Conservation (phyloP, 2,329 filamentous ascomycete genomes). For the Arthrinium puccinioides region DNA sequence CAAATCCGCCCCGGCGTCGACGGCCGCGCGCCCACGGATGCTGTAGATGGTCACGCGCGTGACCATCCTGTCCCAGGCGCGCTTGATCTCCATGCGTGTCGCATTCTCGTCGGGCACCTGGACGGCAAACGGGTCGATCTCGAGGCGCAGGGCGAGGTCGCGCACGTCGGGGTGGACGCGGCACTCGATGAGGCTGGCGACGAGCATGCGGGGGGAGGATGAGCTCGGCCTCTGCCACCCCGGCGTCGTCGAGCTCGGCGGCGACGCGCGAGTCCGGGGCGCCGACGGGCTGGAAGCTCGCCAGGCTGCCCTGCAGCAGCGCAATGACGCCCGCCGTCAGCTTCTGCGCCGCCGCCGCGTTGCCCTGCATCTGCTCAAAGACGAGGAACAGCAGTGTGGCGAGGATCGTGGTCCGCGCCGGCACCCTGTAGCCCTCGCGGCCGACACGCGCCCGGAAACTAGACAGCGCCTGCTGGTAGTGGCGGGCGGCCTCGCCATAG, state of each 20-base stretch:
- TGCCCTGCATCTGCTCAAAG: conserved; percentile 2
- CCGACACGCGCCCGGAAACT: not conserved
- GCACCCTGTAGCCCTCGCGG: not conserved
- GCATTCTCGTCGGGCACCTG: not conserved
- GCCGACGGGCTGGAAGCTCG: not conserved
- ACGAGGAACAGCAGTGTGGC: not conserved
- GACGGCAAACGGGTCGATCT: not conserved
- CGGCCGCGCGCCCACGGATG: not conserved
- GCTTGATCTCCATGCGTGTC: conserved; percentile 1
- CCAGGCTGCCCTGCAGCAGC: not conserved
- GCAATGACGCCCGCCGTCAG: not conserved
- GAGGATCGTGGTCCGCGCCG: conserved; percentile 1
- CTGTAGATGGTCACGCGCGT: not conserved
- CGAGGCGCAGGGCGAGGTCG: not conserved
- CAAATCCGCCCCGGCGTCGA: not conserved
- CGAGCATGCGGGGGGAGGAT: not conserved
- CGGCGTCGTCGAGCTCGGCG: not conserved
- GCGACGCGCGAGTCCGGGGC: not conserved
- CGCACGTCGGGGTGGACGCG: not conserved
- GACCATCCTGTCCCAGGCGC: not conserved
- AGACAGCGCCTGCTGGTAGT: conserved; percentile 1
- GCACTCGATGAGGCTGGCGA: not conserved
- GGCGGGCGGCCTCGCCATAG: not conserved
- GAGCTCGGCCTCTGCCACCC: conserved; percentile 1
- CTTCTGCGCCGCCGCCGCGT: not conserved